Evolutionary conservation across 305 asterid species (phyloP).

Genomic region (Withania somnifera): DNA sequence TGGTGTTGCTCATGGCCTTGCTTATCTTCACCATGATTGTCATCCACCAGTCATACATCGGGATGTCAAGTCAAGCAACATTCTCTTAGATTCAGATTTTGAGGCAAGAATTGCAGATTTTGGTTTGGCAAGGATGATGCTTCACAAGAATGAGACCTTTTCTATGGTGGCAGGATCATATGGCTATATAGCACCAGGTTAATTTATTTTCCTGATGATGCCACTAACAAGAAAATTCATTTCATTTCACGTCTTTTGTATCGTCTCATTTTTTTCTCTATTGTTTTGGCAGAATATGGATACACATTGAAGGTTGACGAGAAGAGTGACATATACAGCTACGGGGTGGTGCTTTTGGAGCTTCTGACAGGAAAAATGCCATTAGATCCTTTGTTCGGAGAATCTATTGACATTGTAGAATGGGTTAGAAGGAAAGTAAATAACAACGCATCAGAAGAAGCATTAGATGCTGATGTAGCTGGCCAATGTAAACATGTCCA

Average conservation of each 20-base stretch:
- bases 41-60: conserved; percentile 68
- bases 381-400: conserved; percentile 56
- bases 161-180: conserved; percentile 90
- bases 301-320: conserved; percentile 75
- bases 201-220: background rate
- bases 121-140: conserved; percentile 69
- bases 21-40: conserved; percentile 81
- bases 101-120: conserved; percentile 79
- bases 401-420: conserved; percentile 49
- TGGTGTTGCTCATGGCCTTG: conserved; percentile 76
- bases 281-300: conserved; percentile 46
- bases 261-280: background rate
- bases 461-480: conserved; percentile 47
- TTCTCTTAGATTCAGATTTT: conserved; percentile 44
- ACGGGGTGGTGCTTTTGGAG: conserved; percentile 73
- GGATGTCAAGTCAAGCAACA: conserved; percentile 69
- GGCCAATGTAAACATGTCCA: conserved; percentile 54
- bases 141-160: conserved; percentile 49
- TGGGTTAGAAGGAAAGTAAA: conserved; percentile 46
- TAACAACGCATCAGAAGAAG: conserved; percentile 19
- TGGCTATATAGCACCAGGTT: conserved; percentile 96
- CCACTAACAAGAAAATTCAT: background rate
- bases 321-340: conserved; percentile 77
- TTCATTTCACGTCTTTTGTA: background rate
- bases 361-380: conserved; percentile 58